phyloP scores from a whole-genome alignment of 129 eudicot genomes.

The Chrysanthemum lavandulifolium region DNA sequence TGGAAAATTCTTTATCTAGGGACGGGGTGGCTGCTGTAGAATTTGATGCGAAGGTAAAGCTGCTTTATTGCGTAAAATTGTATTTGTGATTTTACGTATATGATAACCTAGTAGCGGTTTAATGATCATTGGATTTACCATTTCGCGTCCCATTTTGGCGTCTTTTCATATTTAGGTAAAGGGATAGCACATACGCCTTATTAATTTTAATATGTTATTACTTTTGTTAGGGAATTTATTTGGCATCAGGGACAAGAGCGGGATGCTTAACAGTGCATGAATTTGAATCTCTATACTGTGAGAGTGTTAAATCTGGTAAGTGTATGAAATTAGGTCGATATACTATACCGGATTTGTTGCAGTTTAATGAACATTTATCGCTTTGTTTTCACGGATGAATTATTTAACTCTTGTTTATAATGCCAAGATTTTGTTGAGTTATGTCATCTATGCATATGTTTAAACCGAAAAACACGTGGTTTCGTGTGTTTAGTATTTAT shows the following conservation, averaged over 20 bases:
- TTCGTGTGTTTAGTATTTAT: constrained; percentile 1
- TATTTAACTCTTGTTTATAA: no score
- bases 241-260: constrained; percentile 83
- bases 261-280: constrained; percentile 96
- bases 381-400: neutral
- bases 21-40: constrained; percentile 68
- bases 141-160: constrained; percentile 8
- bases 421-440: neutral
- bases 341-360: neutral
- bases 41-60: constrained; percentile 70
- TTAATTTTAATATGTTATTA: neutral
- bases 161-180: neutral
- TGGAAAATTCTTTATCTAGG: constrained; percentile 33
- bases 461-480: neutral
- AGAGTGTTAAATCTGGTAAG: constrained; percentile 46
- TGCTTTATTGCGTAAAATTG: constrained; percentile 1
- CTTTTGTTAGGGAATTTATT: constrained; percentile 65
- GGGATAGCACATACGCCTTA: neutral
- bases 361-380: constrained; percentile 1
- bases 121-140: neutral
- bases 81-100: neutral
- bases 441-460: neutral
- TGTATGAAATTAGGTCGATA: constrained; percentile 18
- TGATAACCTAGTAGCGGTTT: neutral
- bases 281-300: constrained; percentile 65